Percentiles rank a stretch among this genome's conserved stretches.
Conservation (phyloP, 352 stramenopile species). For the Phytophthora podocarpi region DNA sequence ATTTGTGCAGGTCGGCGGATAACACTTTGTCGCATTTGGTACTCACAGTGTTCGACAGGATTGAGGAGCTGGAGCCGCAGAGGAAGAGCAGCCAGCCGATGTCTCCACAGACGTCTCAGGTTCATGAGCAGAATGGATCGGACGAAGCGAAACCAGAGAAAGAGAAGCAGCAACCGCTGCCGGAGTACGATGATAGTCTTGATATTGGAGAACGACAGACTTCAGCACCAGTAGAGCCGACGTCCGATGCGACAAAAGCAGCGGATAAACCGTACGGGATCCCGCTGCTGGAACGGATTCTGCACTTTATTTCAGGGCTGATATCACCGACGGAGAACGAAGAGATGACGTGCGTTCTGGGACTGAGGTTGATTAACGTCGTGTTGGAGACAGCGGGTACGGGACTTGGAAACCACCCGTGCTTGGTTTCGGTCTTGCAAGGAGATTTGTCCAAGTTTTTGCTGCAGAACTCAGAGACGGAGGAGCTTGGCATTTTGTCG, state of each 20-base stretch:
- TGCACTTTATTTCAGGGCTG: constrained; percentile 93
- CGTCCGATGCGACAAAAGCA: constrained; percentile 10
- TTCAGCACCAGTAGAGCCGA: constrained; percentile 6
- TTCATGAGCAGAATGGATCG: neutral
- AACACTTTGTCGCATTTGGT: constrained; percentile 97
- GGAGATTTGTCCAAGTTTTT: constrained; percentile 98
- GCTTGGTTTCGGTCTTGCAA: constrained; percentile 89
- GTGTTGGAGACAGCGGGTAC: constrained; percentile 94
- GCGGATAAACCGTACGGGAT: constrained; percentile 81
- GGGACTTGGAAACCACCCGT: constrained; percentile 72
- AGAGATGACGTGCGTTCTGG: constrained; percentile 90
- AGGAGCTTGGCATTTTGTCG: constrained; percentile 92
- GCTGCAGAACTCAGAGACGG: constrained; percentile 95
- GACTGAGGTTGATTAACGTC: constrained; percentile 97
- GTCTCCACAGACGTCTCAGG: constrained; percentile 1
- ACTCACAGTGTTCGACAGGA: constrained; percentile 95
- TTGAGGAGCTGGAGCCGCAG: constrained; percentile 68
- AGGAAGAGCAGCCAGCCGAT: constrained; percentile 12
- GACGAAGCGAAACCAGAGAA: neutral
- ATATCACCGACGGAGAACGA: constrained; percentile 93
- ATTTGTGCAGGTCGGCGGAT: constrained; percentile 94
- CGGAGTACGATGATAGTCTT: constrained; percentile 31
- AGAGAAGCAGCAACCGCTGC: constrained; percentile 14
- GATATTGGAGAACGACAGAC: constrained; percentile 22
- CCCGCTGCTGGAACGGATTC: constrained; percentile 92